Conservation (phyloP, 805 yeast genomes). For the Myxozyma monticola region DNA sequence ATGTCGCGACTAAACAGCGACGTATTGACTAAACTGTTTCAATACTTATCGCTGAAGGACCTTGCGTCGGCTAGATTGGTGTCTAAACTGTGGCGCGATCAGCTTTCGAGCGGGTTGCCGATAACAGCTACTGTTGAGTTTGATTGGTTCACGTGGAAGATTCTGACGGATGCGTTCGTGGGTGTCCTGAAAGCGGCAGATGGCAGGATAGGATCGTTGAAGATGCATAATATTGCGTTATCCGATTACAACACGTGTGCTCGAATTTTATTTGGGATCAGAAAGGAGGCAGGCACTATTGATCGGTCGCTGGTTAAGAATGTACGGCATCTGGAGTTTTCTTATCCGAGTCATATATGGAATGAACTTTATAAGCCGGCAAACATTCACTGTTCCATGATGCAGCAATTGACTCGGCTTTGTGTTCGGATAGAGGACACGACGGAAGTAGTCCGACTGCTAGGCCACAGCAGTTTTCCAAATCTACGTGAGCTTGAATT, state of each 20-base stretch:
- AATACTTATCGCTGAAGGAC: background rate
- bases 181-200: background rate
- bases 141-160: conserved; percentile 5
- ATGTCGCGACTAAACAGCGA: background rate
- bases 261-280: conserved; percentile 1
- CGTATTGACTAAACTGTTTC: conserved; percentile 1
- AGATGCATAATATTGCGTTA: background rate
- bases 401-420: background rate
- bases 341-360: conserved; percentile 1
- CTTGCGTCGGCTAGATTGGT: background rate
- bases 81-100: background rate
- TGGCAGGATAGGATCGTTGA: background rate
- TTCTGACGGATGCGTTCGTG: background rate
- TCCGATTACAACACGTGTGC: conserved; percentile 1
- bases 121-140: background rate
- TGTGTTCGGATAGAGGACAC: conserved; percentile 5
- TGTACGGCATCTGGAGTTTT: background rate
- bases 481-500: background rate
- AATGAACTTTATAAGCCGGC: background rate
- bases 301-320: background rate
- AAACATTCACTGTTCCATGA: background rate
- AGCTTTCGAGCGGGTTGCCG: background rate
- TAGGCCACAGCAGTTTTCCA: background rate
- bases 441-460: background rate
- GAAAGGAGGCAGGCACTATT: background rate